Percentiles rank a stretch among this genome's conserved stretches.
phyloP scores from a whole-genome alignment of 2,329 filamentous ascomycete species.

The Arthroderma sp. region DNA sequence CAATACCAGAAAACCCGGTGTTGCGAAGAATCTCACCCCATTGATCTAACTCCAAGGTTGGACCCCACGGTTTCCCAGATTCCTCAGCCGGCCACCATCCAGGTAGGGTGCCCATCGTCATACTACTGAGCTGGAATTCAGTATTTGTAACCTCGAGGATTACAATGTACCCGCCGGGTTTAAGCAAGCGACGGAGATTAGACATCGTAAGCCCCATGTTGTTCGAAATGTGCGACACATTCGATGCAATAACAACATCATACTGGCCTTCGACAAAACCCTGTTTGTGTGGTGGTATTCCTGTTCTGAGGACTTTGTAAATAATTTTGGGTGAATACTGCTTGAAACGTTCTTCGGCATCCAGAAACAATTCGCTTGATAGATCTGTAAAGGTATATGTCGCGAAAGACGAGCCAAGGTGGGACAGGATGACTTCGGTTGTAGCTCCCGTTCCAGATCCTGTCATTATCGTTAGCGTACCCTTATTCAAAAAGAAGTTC shows the following conservation, averaged over 20 bases:
- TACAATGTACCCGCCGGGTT: conserved; percentile 36
- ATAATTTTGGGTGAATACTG: conserved; percentile 17
- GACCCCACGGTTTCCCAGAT: conserved; percentile 1
- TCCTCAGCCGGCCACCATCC: conserved; percentile 15
- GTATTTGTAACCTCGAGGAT: conserved; percentile 27
- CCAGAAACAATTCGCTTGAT: conserved; percentile 29
- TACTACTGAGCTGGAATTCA: conserved; percentile 13
- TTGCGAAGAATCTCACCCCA: conserved; percentile 6
- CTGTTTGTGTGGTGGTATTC: conserved; percentile 8
- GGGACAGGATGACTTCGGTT: conserved; percentile 24
- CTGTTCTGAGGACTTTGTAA: conserved; percentile 19
- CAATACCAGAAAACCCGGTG: conserved; percentile 9
- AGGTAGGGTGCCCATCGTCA: conserved; percentile 20
- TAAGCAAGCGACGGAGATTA: conserved; percentile 27
- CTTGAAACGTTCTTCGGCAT: conserved; percentile 20
- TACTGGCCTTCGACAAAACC: conserved; percentile 15
- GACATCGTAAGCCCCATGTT: conserved; percentile 15
- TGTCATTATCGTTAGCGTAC: no score
- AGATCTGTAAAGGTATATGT: conserved; percentile 38
- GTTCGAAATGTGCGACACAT: conserved; percentile 28
- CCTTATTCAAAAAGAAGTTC: not conserved
- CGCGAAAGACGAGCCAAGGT: conserved; percentile 19
- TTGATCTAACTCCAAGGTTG: not conserved
- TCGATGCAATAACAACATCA: conserved; percentile 28
- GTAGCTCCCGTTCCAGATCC: conserved; percentile 34